A percentile compares a stretch with the other conserved stretches of the same genome.
Evolutionary conservation across 140 eudicot species (phyloP).

Genomic region (Senecio squalidus): DNA sequence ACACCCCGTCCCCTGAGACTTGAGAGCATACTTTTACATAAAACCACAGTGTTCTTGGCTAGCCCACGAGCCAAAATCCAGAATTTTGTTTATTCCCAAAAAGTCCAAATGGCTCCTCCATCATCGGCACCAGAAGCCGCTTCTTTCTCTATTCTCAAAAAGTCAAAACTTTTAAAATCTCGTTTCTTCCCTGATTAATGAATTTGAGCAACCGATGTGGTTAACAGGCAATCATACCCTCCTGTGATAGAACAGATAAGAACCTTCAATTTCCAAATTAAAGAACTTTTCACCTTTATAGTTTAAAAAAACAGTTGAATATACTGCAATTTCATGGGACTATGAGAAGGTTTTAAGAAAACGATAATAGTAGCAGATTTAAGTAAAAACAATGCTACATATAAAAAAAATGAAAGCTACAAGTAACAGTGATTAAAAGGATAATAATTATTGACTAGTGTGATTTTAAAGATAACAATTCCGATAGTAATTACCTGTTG

Average conservation of each 20-base stretch:
- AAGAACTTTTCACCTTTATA: neutral
- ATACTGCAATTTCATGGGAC: too few relatives aligned
- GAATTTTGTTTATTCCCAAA: neutral
- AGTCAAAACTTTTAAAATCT: neutral
- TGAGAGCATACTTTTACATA: slow-evolving; percentile 28
- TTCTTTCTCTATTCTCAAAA: neutral
- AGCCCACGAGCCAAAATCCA: slow-evolving; percentile 6
- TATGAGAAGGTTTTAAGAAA: too few relatives aligned
- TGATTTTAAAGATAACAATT: neutral
- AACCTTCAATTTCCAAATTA: neutral
- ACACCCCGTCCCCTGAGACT: slow-evolving; percentile 2
- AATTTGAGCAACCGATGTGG: slow-evolving; percentile 20
- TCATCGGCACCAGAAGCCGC: neutral
- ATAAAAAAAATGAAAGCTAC: too few relatives aligned
- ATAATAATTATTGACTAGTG: neutral
- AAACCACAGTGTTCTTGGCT: slow-evolving; percentile 17
- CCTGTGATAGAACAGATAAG: slow-evolving; percentile 31
- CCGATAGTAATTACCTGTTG: slow-evolving; percentile 41
- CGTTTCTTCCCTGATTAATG: neutral
- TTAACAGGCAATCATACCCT: slow-evolving; percentile 36
- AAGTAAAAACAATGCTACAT: too few relatives aligned
- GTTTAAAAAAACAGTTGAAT: too few relatives aligned
- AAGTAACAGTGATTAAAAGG: neutral
- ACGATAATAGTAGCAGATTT: too few relatives aligned
- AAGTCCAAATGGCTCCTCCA: slow-evolving; percentile 9